phyloP scores from a whole-genome alignment of 1,139 yeast species.

The Candida sanyaensis region DNA sequence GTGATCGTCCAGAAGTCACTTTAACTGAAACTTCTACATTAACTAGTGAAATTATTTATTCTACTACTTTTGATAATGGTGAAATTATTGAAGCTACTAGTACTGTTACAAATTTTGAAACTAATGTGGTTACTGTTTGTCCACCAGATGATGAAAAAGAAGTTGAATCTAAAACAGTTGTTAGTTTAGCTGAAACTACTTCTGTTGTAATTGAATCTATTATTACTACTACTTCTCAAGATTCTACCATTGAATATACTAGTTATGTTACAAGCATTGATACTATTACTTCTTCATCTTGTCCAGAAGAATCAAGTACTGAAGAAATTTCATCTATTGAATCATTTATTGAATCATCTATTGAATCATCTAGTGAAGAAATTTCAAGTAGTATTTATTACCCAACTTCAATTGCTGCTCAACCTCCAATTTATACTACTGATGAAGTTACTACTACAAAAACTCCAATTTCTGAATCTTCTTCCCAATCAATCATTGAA shows the following conservation, averaged over 20 bases:
- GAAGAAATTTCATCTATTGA: neutral
- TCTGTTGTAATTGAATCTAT: conserved; percentile 1
- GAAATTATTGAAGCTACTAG: neutral
- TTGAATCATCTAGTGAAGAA: too few relatives aligned
- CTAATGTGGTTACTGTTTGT: neutral
- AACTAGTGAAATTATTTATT: neutral
- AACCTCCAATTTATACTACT: neutral
- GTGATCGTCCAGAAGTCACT: neutral
- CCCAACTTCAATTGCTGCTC: neutral
- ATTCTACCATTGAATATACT: conserved; percentile 1
- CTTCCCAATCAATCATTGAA: too few relatives aligned
- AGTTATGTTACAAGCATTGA: conserved; percentile 3
- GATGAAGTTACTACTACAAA: neutral
- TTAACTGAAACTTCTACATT: neutral
- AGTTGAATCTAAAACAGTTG: neutral
- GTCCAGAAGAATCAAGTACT: conserved; percentile 3
- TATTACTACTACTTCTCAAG: neutral
- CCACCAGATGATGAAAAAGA: neutral
- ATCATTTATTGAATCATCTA: neutral
- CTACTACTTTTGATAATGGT: neutral
- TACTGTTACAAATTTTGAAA: neutral
- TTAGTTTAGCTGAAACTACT: neutral
- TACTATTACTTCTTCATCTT: conserved; percentile 4
- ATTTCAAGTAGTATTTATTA: too few relatives aligned
- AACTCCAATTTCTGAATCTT: too few relatives aligned